Percentiles rank a stretch among this genome's conserved stretches.
These are phyloP conservation scores for Brassica napus DNA, from an alignment of 345 rosid species.

Conservation along the genomic window Da-Ae NC_063435.1:5904501-5905000, in stretches of 20 bases:
- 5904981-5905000: constrained; percentile 83
- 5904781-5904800: constrained; percentile 61
- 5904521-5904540: constrained; percentile 75
- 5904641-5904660: constrained; percentile 64
- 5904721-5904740: constrained; percentile 63
- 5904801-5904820: constrained; percentile 68
- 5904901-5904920: constrained; percentile 90
- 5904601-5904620: constrained; percentile 86
- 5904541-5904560: constrained; percentile 82
- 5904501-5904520: constrained; percentile 75
- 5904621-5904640: constrained; percentile 73
- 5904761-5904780: constrained; percentile 55
- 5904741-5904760: constrained; percentile 62
- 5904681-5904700: constrained; percentile 53
- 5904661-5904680: constrained; percentile 53
- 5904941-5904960: constrained; percentile 94
- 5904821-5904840: constrained; percentile 83
- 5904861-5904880: constrained; percentile 96
- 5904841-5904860: constrained; percentile 99
- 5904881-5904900: constrained; percentile 87
- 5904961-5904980: constrained; percentile 82
- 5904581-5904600: constrained; percentile 74
- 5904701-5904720: constrained; percentile 56
- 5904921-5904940: constrained; percentile 96
- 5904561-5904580: constrained; percentile 66